Conservation (phyloP, 768 basidiomycete genomes). For the Pholiota conissans region DNA sequence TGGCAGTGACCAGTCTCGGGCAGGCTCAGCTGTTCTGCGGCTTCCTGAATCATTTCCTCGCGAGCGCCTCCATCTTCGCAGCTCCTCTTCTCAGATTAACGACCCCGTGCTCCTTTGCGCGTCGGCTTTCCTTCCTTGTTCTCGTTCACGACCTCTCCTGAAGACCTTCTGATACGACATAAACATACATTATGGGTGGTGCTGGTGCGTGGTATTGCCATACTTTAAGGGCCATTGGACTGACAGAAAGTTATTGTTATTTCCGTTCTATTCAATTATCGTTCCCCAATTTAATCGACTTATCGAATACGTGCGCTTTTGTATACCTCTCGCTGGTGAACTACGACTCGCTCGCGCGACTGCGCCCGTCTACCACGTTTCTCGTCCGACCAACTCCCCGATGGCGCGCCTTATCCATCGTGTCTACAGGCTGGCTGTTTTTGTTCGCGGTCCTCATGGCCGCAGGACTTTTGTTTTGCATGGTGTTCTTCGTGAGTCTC, state of each 20-base stretch:
- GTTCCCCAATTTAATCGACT: not conserved
- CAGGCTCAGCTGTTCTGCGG: not conserved
- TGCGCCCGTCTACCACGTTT: not conserved
- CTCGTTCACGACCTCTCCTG: not conserved
- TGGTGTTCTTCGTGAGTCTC: conserved; percentile 95
- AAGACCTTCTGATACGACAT: conserved; percentile 18
- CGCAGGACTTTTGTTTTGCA: conserved; percentile 93
- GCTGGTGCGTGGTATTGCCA: conserved; percentile 32
- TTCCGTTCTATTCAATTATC: not conserved
- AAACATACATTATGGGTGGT: conserved; percentile 37
- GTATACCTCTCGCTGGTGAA: not conserved
- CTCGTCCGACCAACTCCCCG: not conserved
- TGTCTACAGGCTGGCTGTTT: conserved; percentile 84
- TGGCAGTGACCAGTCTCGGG: not conserved
- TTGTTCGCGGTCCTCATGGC: conserved; percentile 95
- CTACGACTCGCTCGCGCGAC: not conserved
- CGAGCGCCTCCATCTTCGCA: not conserved
- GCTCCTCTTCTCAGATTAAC: not conserved
- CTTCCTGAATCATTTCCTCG: not conserved
- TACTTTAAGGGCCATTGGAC: not conserved
- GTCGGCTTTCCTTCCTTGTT: not conserved
- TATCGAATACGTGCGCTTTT: not conserved
- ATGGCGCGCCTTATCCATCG: conserved; percentile 8
- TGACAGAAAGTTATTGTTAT: not conserved
- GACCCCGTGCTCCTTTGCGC: not conserved